Evolutionary conservation across 2,329 filamentous ascomycete genomes (phyloP), one percentile per base, ranked within the genome.

Genomic region (Ophiobolus disseminans): DNA sequence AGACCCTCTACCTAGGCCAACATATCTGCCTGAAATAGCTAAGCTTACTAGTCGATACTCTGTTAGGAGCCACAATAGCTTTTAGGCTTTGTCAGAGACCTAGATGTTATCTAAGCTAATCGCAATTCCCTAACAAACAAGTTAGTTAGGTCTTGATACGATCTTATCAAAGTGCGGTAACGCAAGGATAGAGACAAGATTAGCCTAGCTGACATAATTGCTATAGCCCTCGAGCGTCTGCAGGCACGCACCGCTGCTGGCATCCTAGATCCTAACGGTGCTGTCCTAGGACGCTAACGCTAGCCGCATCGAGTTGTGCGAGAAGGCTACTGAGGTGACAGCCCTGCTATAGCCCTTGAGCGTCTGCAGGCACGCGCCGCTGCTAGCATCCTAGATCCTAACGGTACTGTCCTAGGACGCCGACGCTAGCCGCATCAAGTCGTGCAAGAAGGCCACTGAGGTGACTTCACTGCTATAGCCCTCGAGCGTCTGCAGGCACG

Each of bases 361-460:
- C 23, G 40, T 53, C 37, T 50, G 45, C 37, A 53, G 46, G 17
- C 37, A 46, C 35, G 30, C 21, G 14, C 42, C 42, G 16, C 32
- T 45, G 30, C 13, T 31, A 9, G 17, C 23, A 31, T 40, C 23
- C 58, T 54, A 61, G 36, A 61, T 31, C 47, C 41, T 52, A 32
- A 62, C 44, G 2, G 50, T 55, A 2, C 20, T 35, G 19, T 40
- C 44, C 9, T 3, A 2, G 9, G 42, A 37, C 17, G 31, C 34
- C 7, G 42, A 45, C 8, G 34, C 42, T 4, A 45, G 32, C 35
- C 17, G 35, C 8, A 17, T 39, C 34, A 25, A 48, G 47, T 65
- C 48, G 34, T 23, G 50, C 7, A 55, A 62, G 52, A 66, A 61
- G 16, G 55, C 54, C 17, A 66, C 51, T 7, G 43, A 58, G 5